These are phyloP conservation scores for Neostapfia colusana DNA, from an alignment of 176 grass and related monocot species.

Conservation along the genomic window DNA sequence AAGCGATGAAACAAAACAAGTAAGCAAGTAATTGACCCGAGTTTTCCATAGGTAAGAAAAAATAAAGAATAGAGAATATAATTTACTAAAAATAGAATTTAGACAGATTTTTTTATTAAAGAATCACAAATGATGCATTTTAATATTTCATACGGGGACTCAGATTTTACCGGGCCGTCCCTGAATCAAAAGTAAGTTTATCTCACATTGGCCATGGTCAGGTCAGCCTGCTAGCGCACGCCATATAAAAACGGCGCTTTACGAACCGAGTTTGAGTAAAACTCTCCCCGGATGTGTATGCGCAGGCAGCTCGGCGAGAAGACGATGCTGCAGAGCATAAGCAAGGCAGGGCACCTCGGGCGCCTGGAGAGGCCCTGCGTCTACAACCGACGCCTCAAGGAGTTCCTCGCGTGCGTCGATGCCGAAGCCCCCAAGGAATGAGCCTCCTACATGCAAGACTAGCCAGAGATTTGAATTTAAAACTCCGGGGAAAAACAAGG, in stretches of 20 bases:
- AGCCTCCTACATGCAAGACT: neutral
- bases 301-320: conserved; percentile 77
- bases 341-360: conserved; percentile 74
- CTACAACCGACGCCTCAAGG: conserved; percentile 60
- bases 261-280: neutral
- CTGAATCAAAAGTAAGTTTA: conserved; percentile 67
- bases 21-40: no score
- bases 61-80: no score
- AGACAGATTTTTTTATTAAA: no score
- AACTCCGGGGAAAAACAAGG: no score
- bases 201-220: neutral
- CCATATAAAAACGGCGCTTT: neutral
- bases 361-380: conserved; percentile 79
- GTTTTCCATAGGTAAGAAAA: no score
- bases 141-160: no score
- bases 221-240: neutral
- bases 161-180: no score
- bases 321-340: conserved; percentile 62
- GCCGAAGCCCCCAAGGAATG: conserved; percentile 37
- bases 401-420: conserved; percentile 58
- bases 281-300: neutral
- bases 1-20: no score
- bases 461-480: neutral
- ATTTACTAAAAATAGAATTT: no score
- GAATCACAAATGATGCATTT: no score